phyloP scores from a whole-genome alignment of 1,139 yeast genomes.

The Geotrichum phurueaensis region DNA sequence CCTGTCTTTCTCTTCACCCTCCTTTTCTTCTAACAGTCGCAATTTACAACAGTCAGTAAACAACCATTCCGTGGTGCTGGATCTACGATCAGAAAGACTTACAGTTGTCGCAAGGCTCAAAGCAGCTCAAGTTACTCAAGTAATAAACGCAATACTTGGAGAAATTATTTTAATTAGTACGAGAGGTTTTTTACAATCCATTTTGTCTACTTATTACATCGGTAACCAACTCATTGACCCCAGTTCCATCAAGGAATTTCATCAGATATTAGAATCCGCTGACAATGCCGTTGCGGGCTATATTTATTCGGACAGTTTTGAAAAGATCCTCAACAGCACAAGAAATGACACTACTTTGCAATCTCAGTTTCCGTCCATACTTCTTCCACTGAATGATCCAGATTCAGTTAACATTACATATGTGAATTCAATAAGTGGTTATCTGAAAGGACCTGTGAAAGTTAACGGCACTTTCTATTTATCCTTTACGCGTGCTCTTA shows the following conservation, averaged over 20 bases:
- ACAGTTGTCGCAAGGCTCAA: constrained; percentile 76
- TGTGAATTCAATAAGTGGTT: constrained; percentile 4
- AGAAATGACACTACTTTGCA: not conserved
- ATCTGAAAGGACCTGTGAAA: constrained; percentile 13
- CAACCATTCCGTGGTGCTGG: constrained; percentile 57
- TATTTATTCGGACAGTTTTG: constrained; percentile 22
- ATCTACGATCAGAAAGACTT: constrained; percentile 62
- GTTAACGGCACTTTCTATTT: constrained; percentile 21
- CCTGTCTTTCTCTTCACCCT: not conserved
- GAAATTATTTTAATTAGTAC: constrained; percentile 41
- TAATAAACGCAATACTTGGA: constrained; percentile 55
- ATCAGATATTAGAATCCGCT: constrained; percentile 26
- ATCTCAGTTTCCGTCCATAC: constrained; percentile 20
- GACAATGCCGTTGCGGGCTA: constrained; percentile 28
- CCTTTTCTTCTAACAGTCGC: not conserved
- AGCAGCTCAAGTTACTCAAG: constrained; percentile 71
- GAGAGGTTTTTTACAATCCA: constrained; percentile 29
- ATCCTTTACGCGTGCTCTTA: constrained; percentile 26
- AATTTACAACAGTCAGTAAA: constrained; percentile 38
- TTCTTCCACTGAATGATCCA: constrained; percentile 22
- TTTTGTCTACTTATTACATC: constrained; percentile 24
- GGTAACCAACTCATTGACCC: constrained; percentile 17
- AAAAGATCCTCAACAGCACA: constrained; percentile 7
- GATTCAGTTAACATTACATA: not conserved
- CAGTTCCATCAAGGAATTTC: constrained; percentile 18